These are phyloP conservation scores for Metschnikowia peoriensis DNA, from an alignment of 805 yeast species.

Conservation along the genomic window DNA sequence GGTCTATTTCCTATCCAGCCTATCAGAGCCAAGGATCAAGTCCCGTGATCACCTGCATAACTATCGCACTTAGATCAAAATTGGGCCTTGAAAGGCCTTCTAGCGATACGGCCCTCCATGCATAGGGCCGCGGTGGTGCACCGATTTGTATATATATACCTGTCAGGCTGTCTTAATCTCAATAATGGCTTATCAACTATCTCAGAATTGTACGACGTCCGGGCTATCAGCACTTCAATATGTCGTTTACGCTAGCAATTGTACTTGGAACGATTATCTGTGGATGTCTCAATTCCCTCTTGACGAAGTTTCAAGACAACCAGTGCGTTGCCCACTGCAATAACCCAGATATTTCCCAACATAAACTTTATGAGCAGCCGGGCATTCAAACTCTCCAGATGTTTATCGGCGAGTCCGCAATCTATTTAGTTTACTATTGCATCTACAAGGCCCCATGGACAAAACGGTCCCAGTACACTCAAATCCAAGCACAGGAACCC, in stretches of 20 bases:
- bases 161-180: not conserved
- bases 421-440: conserved; percentile 42
- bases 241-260: conserved; percentile 17
- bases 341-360: conserved; percentile 41
- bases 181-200: not conserved
- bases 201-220: not conserved
- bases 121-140: not conserved
- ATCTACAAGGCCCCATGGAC: conserved; percentile 22
- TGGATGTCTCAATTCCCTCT: conserved; percentile 71
- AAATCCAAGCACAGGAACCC: conserved; percentile 9
- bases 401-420: conserved; percentile 69
- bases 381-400: conserved; percentile 76
- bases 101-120: conserved; percentile 5
- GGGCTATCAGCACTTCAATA: not conserved
- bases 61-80: not conserved
- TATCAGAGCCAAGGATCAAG: not conserved
- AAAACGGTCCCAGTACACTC: conserved; percentile 11
- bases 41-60: conserved; percentile 1
- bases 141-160: not conserved
- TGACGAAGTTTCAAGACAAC: conserved; percentile 74
- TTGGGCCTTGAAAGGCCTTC: conserved; percentile 2
- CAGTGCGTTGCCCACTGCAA: conserved; percentile 63
- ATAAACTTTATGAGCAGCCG: conserved; percentile 66
- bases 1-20: not conserved
- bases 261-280: conserved; percentile 57